Conservation (phyloP, 495 filamentous ascomycete genomes). For the Pseudoneurospora amorphoporcata region DNA sequence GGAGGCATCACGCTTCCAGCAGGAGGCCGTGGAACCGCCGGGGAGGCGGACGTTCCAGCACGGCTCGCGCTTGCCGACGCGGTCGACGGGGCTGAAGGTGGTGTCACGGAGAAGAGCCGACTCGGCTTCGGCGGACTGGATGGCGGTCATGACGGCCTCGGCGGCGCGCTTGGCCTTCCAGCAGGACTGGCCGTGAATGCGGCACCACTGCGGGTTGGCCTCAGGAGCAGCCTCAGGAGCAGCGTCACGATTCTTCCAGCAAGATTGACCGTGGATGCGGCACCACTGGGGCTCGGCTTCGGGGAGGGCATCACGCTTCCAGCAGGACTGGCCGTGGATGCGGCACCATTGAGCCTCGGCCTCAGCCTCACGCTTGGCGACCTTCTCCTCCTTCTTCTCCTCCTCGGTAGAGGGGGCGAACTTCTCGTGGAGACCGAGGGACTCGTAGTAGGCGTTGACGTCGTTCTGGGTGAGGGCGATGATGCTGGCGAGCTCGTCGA, state of each 20-base stretch:
- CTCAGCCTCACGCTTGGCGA: conserved; percentile 17
- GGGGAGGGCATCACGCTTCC: neutral
- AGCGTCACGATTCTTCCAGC: conserved; percentile 8
- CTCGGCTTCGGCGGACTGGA: conserved; percentile 8
- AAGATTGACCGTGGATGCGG: conserved; percentile 14
- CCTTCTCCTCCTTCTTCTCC: neutral
- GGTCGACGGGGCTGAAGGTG: conserved; percentile 11
- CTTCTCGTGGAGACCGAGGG: conserved; percentile 6
- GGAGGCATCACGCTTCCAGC: conserved; percentile 21
- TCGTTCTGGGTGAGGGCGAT: conserved; percentile 19
- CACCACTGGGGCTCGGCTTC: conserved; percentile 1
- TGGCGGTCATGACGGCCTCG: conserved; percentile 22
- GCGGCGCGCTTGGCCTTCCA: conserved; percentile 26
- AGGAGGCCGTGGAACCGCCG: conserved; percentile 13
- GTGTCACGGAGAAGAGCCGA: neutral
- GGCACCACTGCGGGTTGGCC: conserved; percentile 18
- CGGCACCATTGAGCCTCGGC: conserved; percentile 9
- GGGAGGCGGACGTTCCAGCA: neutral
- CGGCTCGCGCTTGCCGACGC: conserved; percentile 14
- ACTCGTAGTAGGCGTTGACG: conserved; percentile 16
- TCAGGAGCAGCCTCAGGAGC: conserved; percentile 2
- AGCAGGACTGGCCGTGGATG: conserved; percentile 17
- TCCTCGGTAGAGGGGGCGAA: conserved; percentile 5
- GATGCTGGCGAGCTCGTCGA: conserved; percentile 20
- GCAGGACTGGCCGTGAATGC: conserved; percentile 20